A percentile compares a stretch with the other conserved stretches of the same genome.
These are phyloP conservation scores for Metschnikowia kunwiensis DNA, from an alignment of 805 yeast species.

Conservation along the genomic window DNA sequence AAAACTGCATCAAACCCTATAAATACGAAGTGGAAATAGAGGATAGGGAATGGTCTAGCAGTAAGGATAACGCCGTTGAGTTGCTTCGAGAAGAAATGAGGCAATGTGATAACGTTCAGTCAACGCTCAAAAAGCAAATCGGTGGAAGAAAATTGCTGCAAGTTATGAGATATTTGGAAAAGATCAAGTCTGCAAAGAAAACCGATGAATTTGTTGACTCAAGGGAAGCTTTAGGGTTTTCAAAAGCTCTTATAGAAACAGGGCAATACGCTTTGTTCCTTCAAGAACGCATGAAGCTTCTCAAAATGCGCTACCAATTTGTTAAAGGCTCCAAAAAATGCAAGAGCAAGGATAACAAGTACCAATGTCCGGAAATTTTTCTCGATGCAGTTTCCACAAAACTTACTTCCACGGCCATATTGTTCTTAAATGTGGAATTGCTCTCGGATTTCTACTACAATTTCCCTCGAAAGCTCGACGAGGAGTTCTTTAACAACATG, in stretches of 20 bases:
- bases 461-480: slow-evolving; percentile 91
- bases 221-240: slow-evolving; percentile 81
- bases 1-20: slow-evolving; percentile 95
- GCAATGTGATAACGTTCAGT: slow-evolving; percentile 70
- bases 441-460: slow-evolving; percentile 93
- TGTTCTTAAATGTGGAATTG: slow-evolving; percentile 89
- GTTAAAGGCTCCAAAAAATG: slow-evolving; percentile 75
- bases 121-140: slow-evolving; percentile 58
- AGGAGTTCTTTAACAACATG: slow-evolving; percentile 59
- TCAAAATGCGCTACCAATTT: slow-evolving; percentile 68
- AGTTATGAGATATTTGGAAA: slow-evolving; percentile 70
- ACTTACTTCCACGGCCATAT: slow-evolving; percentile 86
- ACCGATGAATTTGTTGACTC: slow-evolving; percentile 38
- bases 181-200: slow-evolving; percentile 37
- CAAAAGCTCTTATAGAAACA: slow-evolving; percentile 64
- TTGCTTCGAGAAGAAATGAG: slow-evolving; percentile 79
- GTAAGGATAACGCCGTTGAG: slow-evolving; percentile 73
- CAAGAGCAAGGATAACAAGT: slow-evolving; percentile 73
- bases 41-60: slow-evolving; percentile 85
- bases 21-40: slow-evolving; percentile 96
- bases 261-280: slow-evolving; percentile 86
- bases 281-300: slow-evolving; percentile 64
- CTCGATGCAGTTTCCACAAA: slow-evolving; percentile 90
- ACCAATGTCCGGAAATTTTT: slow-evolving; percentile 91
- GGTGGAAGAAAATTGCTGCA: slow-evolving; percentile 84